Conservation (phyloP, 2,329 filamentous ascomycete genomes). For the Ceratocystis alfenasii region DNA sequence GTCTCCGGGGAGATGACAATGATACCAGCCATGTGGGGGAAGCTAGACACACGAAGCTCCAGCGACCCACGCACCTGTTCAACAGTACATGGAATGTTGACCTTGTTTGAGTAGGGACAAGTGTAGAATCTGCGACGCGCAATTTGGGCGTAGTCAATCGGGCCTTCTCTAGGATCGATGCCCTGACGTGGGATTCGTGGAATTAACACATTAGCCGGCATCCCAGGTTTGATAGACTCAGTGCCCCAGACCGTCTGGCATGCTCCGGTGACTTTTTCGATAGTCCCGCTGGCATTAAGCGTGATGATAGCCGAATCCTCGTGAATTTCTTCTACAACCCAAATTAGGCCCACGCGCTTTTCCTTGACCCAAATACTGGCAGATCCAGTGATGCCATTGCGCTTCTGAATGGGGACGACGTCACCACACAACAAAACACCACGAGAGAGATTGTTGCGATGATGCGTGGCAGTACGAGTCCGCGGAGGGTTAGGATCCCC, state of each 20-base stretch:
- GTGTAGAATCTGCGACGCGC: conserved; percentile 68
- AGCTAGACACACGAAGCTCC: conserved; percentile 77
- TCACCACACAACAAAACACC: conserved; percentile 91
- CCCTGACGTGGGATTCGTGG: conserved; percentile 69
- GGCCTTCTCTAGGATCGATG: conserved; percentile 56
- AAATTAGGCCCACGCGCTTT: conserved; percentile 84
- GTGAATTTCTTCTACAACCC: conserved; percentile 95
- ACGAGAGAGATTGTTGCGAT: conserved; percentile 63
- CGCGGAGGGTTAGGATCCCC: conserved; percentile 45
- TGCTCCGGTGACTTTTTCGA: conserved; percentile 61
- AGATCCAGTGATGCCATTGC: conserved; percentile 81
- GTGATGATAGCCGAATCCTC: conserved; percentile 75
- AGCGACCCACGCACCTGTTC: conserved; percentile 57
- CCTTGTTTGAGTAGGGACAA: conserved; percentile 60
- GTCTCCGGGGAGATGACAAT: conserved; percentile 74
- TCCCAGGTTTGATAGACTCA: conserved; percentile 51
- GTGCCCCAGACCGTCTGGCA: conserved; percentile 77
- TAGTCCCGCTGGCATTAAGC: conserved; percentile 64
- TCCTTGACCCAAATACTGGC: conserved; percentile 98
- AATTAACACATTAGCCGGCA: conserved; percentile 66
- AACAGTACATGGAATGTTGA: conserved; percentile 75
- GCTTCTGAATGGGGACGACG: conserved; percentile 94
- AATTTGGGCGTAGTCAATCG: conserved; percentile 67
- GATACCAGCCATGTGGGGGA: conserved; percentile 94
- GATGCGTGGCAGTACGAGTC: conserved; percentile 44